phyloP scores from a whole-genome alignment of 371 early-diverging fungal species.

The Fennellomyces sp. region DNA sequence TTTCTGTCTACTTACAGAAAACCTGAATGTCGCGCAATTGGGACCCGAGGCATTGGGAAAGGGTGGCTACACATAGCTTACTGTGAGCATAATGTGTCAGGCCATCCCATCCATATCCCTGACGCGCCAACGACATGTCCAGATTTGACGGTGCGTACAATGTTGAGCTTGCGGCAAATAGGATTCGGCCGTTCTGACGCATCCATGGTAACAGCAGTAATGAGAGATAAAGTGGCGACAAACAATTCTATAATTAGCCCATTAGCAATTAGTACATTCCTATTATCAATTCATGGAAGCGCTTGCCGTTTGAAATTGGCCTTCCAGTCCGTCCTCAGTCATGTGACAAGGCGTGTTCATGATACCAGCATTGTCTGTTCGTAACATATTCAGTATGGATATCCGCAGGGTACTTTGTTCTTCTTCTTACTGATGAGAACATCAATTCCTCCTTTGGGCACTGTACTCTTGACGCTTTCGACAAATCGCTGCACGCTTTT shows the following conservation, averaged over 20 bases:
- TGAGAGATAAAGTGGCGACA: constrained; percentile 38
- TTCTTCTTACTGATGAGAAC: constrained; percentile 36
- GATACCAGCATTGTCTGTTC: constrained; percentile 70
- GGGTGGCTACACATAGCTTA: constrained; percentile 33
- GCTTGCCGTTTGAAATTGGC: constrained; percentile 63
- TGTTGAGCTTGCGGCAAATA: constrained; percentile 51
- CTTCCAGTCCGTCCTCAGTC: constrained; percentile 72
- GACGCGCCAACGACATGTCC: constrained; percentile 10
- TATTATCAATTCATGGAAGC: no score
- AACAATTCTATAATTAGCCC: constrained; percentile 26
- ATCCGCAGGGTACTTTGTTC: background rate
- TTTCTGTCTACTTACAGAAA: constrained; percentile 4
- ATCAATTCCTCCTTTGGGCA: constrained; percentile 20
- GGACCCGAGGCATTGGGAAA: constrained; percentile 15
- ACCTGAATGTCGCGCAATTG: constrained; percentile 8
- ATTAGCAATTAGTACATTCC: no score
- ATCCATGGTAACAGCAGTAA: constrained; percentile 33
- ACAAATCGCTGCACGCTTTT: constrained; percentile 28
- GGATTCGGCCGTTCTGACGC: constrained; percentile 20
- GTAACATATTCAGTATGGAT: background rate
- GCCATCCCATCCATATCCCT: constrained; percentile 28
- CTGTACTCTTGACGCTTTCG: constrained; percentile 12
- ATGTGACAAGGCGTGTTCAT: constrained; percentile 68
- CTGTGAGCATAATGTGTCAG: constrained; percentile 45
- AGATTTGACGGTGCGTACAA: constrained; percentile 28